Evolutionary conservation across 768 basidiomycete species (phyloP), one percentile per base, ranked within the genome.

Genomic region (Cystobasidium tubakii): DNA sequence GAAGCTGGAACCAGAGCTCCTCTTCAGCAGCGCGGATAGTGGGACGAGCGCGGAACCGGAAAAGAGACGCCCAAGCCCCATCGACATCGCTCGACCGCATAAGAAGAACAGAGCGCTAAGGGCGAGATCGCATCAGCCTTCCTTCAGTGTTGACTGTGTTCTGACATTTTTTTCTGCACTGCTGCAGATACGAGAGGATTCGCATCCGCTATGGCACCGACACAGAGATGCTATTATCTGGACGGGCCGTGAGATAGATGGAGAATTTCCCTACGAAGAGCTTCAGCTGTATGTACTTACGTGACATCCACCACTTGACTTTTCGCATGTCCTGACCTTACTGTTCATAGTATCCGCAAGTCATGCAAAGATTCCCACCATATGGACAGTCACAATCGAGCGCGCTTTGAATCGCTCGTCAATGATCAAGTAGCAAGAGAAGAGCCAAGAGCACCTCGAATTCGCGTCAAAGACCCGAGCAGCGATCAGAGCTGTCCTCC

Each of bases 211-310:
- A 1, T 46, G 55, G 23, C 60, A 71, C 54, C 10, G 55, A 42
- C 69, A 71, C 29, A 54, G 69, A 29, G 55, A 55, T 23, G 69
- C 69, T 12, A 60, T 71, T 23, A n/a, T 39, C 19, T 71, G 69
- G 69, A 71, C 69, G n/a, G 69, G 69, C 9, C 50, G 34, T 17
- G 69, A 71, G 34, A 23, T 55, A 23, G 53, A 39, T 15, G 69
- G 44, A 13, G 69, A 71, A 53, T 44, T 71, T 15, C n/a, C n/a
- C 21, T 33, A 36, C 19, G 23, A 21, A 25, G 53, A 23, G 21
- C 34, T 71, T 12, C 29, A 71, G 27, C 25, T 23, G 69, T 71
- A 29, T 23, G 66, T 33, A 29, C 9, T 23, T 21, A 29, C 46
- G 3, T 50, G 12, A n/a, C n/a, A n/a, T 50, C 46, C 10, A 50